Evolutionary conservation across 768 basidiomycete species (phyloP).

Genomic region (Suillus alpinus): DNA sequence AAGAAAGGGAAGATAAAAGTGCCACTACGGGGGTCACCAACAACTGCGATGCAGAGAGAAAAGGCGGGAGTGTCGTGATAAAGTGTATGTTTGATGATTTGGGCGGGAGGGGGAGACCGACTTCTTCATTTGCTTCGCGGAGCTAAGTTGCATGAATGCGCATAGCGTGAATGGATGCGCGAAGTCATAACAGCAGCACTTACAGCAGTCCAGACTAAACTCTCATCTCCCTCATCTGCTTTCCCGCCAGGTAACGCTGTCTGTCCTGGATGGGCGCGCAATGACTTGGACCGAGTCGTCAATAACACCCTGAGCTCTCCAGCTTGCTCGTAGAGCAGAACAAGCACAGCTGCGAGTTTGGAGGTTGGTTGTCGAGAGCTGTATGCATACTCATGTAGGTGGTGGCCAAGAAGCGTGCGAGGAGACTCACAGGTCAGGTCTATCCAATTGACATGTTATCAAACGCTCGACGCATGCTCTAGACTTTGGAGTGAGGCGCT

Average conservation of each 20-base stretch:
- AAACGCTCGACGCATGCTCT: constrained; percentile 41
- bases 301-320: constrained; percentile 72
- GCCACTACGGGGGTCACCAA: constrained; percentile 81
- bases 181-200: constrained; percentile 23
- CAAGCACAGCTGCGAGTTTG: constrained; percentile 73
- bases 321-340: constrained; percentile 72
- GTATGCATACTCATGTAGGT: neutral
- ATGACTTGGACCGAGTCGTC: constrained; percentile 78
- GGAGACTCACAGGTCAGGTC: constrained; percentile 52
- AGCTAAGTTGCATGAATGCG: constrained; percentile 39
- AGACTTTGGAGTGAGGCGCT: constrained; percentile 5
- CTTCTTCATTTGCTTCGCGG: constrained; percentile 86
- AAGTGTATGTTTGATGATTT: constrained; percentile 54
- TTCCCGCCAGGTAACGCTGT: constrained; percentile 85
- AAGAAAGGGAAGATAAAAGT: constrained; percentile 48
- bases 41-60: constrained; percentile 62
- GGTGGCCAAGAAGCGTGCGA: neutral
- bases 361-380: constrained; percentile 34
- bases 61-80: constrained; percentile 62
- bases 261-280: constrained; percentile 76
- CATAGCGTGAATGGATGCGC: neutral
- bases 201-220: constrained; percentile 73
- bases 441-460: constrained; percentile 27
- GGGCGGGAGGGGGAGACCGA: constrained; percentile 52
- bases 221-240: constrained; percentile 61